Evolutionary conservation across 148 eudicot genomes (phyloP).

Genomic region (Polygonum aviculare): DNA sequence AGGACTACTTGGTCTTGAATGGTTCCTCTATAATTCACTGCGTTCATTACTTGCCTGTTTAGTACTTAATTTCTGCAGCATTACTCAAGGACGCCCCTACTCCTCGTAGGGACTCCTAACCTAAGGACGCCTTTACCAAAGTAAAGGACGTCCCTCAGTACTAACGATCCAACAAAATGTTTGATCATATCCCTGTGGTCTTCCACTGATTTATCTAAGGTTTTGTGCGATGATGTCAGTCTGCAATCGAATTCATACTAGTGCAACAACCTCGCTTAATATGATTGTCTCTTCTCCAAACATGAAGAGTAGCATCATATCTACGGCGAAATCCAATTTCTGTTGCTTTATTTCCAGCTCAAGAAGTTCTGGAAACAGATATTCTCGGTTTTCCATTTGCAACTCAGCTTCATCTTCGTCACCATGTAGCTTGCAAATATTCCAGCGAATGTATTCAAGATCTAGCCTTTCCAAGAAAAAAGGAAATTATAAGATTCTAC

Average conservation of each 20-base stretch:
- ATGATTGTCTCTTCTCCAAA: constrained; percentile 26
- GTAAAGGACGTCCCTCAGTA: too few relatives aligned
- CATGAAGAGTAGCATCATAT: constrained; percentile 30
- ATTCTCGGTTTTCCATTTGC: constrained; percentile 22
- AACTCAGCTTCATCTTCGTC: constrained; percentile 25
- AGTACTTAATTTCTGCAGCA: too few relatives aligned
- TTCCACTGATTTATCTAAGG: constrained; percentile 13
- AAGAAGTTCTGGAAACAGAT: constrained; percentile 21
- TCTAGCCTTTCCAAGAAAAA: constrained; percentile 21
- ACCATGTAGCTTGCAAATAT: constrained; percentile 27
- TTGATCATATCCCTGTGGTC: background rate
- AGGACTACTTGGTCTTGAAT: too few relatives aligned
- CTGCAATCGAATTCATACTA: constrained; percentile 33
- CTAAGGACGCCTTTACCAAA: too few relatives aligned
- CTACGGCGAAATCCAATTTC: constrained; percentile 27
- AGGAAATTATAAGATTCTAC: constrained; percentile 24
- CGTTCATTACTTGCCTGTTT: too few relatives aligned
- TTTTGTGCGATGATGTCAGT: constrained; percentile 31
- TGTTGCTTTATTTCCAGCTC: constrained; percentile 26
- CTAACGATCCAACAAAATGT: too few relatives aligned
- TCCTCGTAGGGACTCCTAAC: too few relatives aligned
- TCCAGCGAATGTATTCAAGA: constrained; percentile 18
- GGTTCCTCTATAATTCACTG: too few relatives aligned
- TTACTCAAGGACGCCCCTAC: too few relatives aligned
- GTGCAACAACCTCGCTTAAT: constrained; percentile 23